phyloP scores from a whole-genome alignment of 805 yeast genomes.

The Yarrowia sp. region DNA sequence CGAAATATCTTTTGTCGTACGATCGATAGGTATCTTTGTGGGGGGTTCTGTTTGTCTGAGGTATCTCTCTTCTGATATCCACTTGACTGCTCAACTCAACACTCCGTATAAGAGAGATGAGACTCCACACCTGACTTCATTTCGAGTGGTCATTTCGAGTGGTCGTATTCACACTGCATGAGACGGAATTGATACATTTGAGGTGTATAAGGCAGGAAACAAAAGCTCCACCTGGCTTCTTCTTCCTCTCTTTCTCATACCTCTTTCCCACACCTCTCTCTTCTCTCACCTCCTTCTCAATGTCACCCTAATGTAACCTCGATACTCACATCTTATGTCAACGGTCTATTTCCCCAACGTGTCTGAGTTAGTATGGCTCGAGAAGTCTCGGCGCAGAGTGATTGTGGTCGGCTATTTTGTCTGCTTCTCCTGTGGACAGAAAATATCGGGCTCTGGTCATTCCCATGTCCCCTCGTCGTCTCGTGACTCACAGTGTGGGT shows the following conservation, averaged over 20 bases:
- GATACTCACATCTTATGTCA: neutral
- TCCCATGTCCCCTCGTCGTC: conserved; percentile 13
- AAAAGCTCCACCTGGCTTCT: neutral
- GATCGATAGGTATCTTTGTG: neutral
- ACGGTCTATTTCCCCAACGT: neutral
- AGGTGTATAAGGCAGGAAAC: neutral
- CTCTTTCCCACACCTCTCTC: neutral
- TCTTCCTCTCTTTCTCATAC: neutral
- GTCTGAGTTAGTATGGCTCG: neutral
- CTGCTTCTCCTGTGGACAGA: neutral
- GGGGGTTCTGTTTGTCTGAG: neutral
- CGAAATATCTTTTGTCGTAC: neutral
- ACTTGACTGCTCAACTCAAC: neutral
- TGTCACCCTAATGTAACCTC: no score
- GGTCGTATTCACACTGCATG: neutral
- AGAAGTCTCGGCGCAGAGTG: neutral
- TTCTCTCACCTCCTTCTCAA: neutral
- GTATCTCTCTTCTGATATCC: neutral
- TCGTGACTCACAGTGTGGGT: conserved; percentile 20
- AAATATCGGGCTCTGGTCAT: neutral
- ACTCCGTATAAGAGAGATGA: no score
- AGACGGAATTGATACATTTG: neutral
- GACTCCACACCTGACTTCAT: neutral
- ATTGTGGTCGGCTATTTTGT: neutral
- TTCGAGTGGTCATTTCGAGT: no score